Conservation (phyloP, 768 basidiomycete genomes). For the Cystofilobasidium ferigula region DNA sequence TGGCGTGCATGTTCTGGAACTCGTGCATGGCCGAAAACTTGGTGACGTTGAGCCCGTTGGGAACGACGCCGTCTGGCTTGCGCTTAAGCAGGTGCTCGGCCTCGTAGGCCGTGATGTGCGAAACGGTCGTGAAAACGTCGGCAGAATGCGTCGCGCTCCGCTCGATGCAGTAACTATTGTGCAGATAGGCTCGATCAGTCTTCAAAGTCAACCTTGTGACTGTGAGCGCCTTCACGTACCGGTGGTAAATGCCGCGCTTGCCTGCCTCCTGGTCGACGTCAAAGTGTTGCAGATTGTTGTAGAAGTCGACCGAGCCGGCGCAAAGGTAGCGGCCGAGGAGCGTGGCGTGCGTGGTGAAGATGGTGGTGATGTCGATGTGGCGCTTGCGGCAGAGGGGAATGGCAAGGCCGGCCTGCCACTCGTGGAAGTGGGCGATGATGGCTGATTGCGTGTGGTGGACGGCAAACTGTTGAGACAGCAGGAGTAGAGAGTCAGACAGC, state of each 20-base stretch:
- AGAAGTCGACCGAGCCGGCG: slow-evolving; percentile 95
- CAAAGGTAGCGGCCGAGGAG: slow-evolving; percentile 97
- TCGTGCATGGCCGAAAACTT: slow-evolving; percentile 99
- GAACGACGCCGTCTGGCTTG: slow-evolving; percentile 90
- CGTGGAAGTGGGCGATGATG: slow-evolving; percentile 95
- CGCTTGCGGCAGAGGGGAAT: slow-evolving; percentile 84
- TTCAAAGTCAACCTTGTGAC: slow-evolving; percentile 15
- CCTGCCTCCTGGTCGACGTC: slow-evolving; percentile 99
- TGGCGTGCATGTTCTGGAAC: slow-evolving; percentile 89
- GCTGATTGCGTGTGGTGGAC: slow-evolving; percentile 62
- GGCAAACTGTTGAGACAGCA: slow-evolving; percentile 53
- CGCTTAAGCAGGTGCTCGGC: slow-evolving; percentile 90
- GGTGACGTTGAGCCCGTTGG: slow-evolving; percentile 95
- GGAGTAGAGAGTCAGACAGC: slow-evolving; percentile 14
- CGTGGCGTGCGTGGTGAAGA: slow-evolving; percentile 49
- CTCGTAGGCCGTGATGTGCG: slow-evolving; percentile 97
- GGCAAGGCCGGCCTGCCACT: slow-evolving; percentile 97
- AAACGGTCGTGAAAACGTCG: slow-evolving; percentile 96
- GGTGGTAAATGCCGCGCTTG: slow-evolving; percentile 95
- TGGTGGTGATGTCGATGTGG: slow-evolving; percentile 94
- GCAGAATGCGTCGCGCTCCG: slow-evolving; percentile 86
- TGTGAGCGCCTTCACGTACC: slow-evolving; percentile 35
- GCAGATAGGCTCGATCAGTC: background rate
- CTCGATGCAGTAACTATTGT: slow-evolving; percentile 74
- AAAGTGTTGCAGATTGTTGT: slow-evolving; percentile 98